Conservation (phyloP, 139 green algal genomes). For the Picochlorum sp. region DNA sequence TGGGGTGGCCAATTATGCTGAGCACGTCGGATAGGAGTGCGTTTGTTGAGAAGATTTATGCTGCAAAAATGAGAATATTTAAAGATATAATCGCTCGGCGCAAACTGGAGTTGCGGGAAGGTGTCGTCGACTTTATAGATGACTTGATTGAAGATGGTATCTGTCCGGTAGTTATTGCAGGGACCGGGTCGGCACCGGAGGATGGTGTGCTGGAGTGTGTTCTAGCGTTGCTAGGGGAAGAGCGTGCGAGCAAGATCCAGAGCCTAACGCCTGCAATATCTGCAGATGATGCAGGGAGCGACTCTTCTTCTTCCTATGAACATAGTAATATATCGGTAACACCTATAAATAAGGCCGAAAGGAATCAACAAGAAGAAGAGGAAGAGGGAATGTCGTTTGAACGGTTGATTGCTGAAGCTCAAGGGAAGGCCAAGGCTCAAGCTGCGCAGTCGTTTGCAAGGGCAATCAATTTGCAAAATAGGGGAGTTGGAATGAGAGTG, state of each 20-base stretch:
- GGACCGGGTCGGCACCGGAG: constrained; percentile 9
- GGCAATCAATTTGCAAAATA: constrained; percentile 16
- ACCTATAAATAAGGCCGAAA: not conserved
- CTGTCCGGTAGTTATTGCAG: constrained; percentile 8
- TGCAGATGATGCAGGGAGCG: too few species aligned
- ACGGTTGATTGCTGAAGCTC: constrained; percentile 5
- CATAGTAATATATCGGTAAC: too few species aligned
- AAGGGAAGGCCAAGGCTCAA: constrained; percentile 6
- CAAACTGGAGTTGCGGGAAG: constrained; percentile 24
- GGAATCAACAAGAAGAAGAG: not conserved
- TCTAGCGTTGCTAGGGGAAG: constrained; percentile 16
- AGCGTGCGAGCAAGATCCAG: constrained; percentile 1
- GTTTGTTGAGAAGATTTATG: constrained; percentile 32
- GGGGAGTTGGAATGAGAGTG: constrained; percentile 14
- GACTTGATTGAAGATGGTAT: constrained; percentile 19
- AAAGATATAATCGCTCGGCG: constrained; percentile 23
- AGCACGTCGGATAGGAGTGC: constrained; percentile 10
- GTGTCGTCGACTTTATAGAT: constrained; percentile 24
- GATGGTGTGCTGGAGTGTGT: constrained; percentile 9
- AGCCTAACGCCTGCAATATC: not conserved
- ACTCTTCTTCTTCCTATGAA: not conserved
- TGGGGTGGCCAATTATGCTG: constrained; percentile 35
- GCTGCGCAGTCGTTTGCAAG: constrained; percentile 16
- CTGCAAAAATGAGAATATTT: constrained; percentile 22
- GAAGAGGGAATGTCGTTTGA: constrained; percentile 11